These are phyloP conservation scores for Parasitella parasitica DNA, from an alignment of 371 early-diverging fungal species.

Conservation along the genomic window DNA sequence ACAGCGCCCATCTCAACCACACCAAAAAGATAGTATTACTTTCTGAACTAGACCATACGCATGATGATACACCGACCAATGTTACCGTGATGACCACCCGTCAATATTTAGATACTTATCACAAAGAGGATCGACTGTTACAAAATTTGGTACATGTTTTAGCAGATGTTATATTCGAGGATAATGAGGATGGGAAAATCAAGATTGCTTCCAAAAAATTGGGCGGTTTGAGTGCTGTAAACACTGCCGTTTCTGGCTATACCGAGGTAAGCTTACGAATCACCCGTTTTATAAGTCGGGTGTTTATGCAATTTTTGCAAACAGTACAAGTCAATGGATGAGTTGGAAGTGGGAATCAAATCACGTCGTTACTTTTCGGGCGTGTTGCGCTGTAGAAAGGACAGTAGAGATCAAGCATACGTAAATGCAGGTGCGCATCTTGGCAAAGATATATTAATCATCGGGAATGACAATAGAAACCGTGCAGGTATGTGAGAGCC, in stretches of 20 bases:
- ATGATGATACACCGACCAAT: neutral
- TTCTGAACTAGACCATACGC: conserved; percentile 37
- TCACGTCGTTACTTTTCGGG: conserved; percentile 58
- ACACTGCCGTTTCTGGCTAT: conserved; percentile 41
- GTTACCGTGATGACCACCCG: conserved; percentile 33
- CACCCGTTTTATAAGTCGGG: neutral
- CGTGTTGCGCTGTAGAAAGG: conserved; percentile 48
- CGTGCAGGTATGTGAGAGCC: conserved; percentile 59
- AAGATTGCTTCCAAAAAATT: conserved; percentile 16
- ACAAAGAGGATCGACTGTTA: conserved; percentile 36
- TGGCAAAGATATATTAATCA: conserved; percentile 59
- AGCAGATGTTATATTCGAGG: conserved; percentile 57
- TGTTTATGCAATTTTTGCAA: neutral
- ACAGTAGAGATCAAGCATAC: conserved; percentile 58
- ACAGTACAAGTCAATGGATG: conserved; percentile 60
- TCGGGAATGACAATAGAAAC: conserved; percentile 73
- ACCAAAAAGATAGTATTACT: conserved; percentile 52
- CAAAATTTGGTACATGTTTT: conserved; percentile 49
- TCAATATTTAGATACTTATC: conserved; percentile 46
- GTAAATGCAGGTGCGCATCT: conserved; percentile 47
- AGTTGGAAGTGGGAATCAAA: conserved; percentile 62
- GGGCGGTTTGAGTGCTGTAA: neutral
- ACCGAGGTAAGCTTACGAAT: conserved; percentile 26
- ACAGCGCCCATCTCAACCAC: conserved; percentile 43
- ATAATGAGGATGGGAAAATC: conserved; percentile 41